Evolutionary conservation across 2,329 filamentous ascomycete species (phyloP), one percentile per base, ranked within the genome.

Genomic region (Penicillium sp.): DNA sequence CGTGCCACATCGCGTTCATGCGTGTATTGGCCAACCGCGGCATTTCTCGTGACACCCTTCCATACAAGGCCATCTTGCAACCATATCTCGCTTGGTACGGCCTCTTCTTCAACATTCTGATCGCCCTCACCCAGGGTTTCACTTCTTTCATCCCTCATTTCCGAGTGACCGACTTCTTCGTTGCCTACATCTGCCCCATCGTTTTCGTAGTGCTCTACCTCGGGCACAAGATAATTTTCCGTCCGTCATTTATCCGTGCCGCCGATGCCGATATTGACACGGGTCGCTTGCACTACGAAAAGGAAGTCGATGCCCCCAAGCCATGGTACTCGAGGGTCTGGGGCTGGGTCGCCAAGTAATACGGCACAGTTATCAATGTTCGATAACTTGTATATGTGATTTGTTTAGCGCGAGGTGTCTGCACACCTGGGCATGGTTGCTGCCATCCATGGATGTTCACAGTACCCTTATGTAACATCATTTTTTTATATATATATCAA

Each of bases 81-180:
- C 86, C 86, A 0, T 88, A 77, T 63, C 76, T 87, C 35, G 80
- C 85, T 0, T 85, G 78, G 72, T 87, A 86, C 62, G 86, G 86
- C 2, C 74, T 88, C 1, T 82, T 85, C 68, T 86, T 87, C 73
- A 86, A 81, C 68, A 59, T 82, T 2, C 70, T 89, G 45, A 85
- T 89, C 59, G 78, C 85, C 44, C 57, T 89, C 25, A 88, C 86
- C 0, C 85, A 85, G 65, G 87, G 86, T 4, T 90, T 89, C 72
- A 83, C 83, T 9, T 79, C 81, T 10, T 89, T 89, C 65, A 85
- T 89, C 46, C 74, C 72, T 6, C 52, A 46, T 15, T 89, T 86
- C 82, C 75, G 74, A 62, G 80, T 79, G 2, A 76, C 77, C 47
- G 75, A 78, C 45, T 89, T 89, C 63, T 87, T 89, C 56, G 78